A percentile compares a stretch with the other conserved stretches of the same genome.
phyloP scores from a whole-genome alignment of 495 filamentous ascomycete species.

The Chaetomidium leptoderma region DNA sequence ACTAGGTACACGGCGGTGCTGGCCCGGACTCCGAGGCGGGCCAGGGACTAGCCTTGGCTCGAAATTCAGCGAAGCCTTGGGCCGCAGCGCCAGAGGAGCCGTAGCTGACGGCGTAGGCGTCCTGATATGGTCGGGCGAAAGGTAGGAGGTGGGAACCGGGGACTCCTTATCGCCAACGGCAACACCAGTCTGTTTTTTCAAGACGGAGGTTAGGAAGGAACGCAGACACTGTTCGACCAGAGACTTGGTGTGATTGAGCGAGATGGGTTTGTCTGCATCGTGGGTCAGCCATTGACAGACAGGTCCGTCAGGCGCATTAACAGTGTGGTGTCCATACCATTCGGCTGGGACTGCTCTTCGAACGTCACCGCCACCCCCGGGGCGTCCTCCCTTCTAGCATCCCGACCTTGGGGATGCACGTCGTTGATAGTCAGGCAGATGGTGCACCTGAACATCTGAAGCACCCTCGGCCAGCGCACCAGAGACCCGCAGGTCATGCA shows the following conservation, averaged over 20 bases:
- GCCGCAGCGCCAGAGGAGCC: background rate
- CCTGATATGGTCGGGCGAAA: background rate
- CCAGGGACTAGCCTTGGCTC: conserved; percentile 1
- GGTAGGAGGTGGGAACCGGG: background rate
- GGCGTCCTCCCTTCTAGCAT: conserved; percentile 10
- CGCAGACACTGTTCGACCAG: conserved; percentile 31
- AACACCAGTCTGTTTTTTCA: conserved; percentile 15
- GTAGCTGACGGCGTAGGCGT: background rate
- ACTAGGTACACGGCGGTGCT: conserved; percentile 33
- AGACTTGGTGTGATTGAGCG: conserved; percentile 32
- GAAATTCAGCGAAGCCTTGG: conserved; percentile 1
- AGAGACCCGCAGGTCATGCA: conserved; percentile 80
- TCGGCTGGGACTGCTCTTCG: conserved; percentile 16
- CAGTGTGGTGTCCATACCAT: background rate
- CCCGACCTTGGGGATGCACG: conserved; percentile 48
- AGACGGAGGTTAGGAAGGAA: conserved; percentile 20
- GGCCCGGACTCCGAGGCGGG: conserved; percentile 1
- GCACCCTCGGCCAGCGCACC: conserved; percentile 74
- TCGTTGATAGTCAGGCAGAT: conserved; percentile 87
- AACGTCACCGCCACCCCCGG: background rate
- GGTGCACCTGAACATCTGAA: conserved; percentile 76
- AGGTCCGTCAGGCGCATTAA: background rate
- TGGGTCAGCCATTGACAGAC: conserved; percentile 4
- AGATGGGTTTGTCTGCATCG: conserved; percentile 24
- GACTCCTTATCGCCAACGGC: conserved; percentile 1